Evolutionary conservation across 2,329 filamentous ascomycete species (phyloP).

Genomic region (Sphaerostilbella broomeana): DNA sequence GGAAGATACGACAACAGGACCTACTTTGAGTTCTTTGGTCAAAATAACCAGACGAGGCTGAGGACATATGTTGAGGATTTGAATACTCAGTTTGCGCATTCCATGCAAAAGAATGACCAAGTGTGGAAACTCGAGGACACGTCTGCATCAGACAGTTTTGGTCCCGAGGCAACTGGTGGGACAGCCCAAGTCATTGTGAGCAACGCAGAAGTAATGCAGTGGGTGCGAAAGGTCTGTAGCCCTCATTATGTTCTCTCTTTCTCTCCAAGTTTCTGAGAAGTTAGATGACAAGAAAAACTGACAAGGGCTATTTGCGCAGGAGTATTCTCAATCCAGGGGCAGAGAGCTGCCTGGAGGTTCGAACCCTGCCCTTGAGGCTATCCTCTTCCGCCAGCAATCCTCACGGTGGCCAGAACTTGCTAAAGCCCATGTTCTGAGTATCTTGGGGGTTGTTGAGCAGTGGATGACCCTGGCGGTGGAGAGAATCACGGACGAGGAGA

Average conservation of each 20-base stretch:
- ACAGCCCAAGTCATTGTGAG: slow-evolving; percentile 7
- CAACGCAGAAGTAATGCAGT: slow-evolving; percentile 9
- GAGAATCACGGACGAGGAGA: slow-evolving; percentile 5
- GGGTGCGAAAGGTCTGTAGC: slow-evolving; percentile 11
- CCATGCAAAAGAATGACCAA: slow-evolving; percentile 12
- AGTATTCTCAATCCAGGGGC: slow-evolving; percentile 6
- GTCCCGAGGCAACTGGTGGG: slow-evolving; percentile 1
- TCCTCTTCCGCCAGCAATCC: slow-evolving; percentile 17
- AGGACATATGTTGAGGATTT: slow-evolving; percentile 22
- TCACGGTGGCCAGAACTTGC: slow-evolving; percentile 13
- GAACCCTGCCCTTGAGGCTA: slow-evolving; percentile 13
- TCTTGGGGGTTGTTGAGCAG: slow-evolving; percentile 5
- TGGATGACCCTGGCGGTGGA: slow-evolving; percentile 7
- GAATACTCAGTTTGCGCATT: slow-evolving; percentile 19
- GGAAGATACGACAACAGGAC: slow-evolving; percentile 16
- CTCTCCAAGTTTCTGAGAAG: not conserved
- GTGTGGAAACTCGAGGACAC: not conserved
- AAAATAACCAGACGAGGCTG: slow-evolving; percentile 18
- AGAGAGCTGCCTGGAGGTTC: slow-evolving; percentile 17
- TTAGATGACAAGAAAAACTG: too few species aligned
- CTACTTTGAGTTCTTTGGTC: slow-evolving; percentile 15
- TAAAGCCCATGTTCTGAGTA: slow-evolving; percentile 10
- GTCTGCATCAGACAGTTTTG: not conserved
- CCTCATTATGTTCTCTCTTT: not conserved
- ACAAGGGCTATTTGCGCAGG: too few species aligned